Evolutionary conservation across 441 rosid genomes (phyloP).

Genomic region (Monsonia emarginata): DNA sequence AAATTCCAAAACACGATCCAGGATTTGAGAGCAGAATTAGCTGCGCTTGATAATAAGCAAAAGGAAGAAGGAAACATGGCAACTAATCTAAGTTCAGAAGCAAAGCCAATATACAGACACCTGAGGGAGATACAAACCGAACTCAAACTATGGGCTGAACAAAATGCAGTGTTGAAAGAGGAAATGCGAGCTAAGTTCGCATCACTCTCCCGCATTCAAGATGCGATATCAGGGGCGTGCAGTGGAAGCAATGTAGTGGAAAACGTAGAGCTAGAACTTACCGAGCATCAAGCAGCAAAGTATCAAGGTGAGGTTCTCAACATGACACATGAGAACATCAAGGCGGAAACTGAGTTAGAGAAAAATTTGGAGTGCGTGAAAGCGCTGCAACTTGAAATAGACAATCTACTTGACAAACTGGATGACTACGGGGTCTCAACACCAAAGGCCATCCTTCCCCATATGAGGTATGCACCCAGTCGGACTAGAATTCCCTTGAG

Average conservation of each 20-base stretch:
- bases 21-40: constrained; percentile 54
- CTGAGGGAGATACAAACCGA: constrained; percentile 66
- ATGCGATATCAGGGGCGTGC: constrained; percentile 44
- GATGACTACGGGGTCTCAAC: constrained; percentile 42
- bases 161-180: constrained; percentile 49
- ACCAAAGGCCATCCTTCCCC: constrained; percentile 20
- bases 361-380: constrained; percentile 41
- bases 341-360: constrained; percentile 45
- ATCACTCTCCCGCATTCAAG: constrained; percentile 52
- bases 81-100: constrained; percentile 39
- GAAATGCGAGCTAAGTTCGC: constrained; percentile 50
- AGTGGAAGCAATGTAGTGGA: constrained; percentile 16
- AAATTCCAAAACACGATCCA: constrained; percentile 56
- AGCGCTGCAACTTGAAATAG: constrained; percentile 38
- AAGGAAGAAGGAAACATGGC: constrained; percentile 20
- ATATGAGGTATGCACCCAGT: constrained; percentile 21
- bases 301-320: constrained; percentile 73
- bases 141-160: constrained; percentile 65
- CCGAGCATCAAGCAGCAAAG: constrained; percentile 58
- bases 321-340: constrained; percentile 84
- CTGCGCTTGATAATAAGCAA: constrained; percentile 29
- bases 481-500: constrained; percentile 52
- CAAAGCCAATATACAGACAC: constrained; percentile 59
- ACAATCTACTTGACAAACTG: constrained; percentile 34
- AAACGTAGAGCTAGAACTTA: constrained; percentile 36